Conservation (phyloP, 257 asterid species). For the Nicotiana benthamiana region DNA sequence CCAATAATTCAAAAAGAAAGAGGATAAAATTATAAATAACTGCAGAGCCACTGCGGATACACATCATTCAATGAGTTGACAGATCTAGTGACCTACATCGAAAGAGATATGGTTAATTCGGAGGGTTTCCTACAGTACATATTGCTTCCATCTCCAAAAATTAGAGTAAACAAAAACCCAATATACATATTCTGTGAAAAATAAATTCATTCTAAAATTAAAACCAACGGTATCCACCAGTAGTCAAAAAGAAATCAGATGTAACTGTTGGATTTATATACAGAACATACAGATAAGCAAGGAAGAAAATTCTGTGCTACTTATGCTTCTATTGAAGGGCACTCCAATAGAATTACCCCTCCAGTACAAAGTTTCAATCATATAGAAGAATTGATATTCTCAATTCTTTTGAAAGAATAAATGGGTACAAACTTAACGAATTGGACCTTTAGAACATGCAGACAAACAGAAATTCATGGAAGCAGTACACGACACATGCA, state of each 20-base stretch:
- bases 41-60: not conserved
- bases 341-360: not conserved
- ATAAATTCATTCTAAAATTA: not conserved
- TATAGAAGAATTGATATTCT: not conserved
- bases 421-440: not conserved
- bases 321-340: not conserved
- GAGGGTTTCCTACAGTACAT: not conserved
- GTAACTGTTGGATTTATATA: not conserved
- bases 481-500: not conserved
- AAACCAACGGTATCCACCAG: not conserved
- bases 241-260: not conserved
- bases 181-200: not conserved
- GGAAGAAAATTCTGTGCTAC: not conserved
- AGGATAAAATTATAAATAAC: not conserved
- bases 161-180: not conserved
- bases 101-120: not conserved
- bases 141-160: not conserved
- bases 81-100: not conserved
- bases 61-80: not conserved
- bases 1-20: not conserved
- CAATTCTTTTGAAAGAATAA: not conserved
- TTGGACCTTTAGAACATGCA: not conserved
- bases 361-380: not conserved
- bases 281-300: not conserved
- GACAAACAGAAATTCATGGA: not conserved